Conservation (phyloP, 2,329 filamentous ascomycete genomes). For the Arthrobotrys musiformis region DNA sequence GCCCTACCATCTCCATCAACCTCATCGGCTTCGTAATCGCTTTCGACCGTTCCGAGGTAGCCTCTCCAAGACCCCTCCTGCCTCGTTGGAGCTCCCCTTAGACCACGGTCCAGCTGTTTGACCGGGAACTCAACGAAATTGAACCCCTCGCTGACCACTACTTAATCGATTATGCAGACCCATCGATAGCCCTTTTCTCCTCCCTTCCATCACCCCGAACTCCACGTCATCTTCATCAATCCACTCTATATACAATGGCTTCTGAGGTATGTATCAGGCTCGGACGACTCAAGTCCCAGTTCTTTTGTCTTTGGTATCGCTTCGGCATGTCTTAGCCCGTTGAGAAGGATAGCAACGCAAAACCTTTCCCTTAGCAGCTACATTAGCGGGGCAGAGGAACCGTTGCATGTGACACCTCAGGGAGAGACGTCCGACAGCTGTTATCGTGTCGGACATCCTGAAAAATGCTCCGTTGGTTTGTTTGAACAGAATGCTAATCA, state of each 20-base stretch:
- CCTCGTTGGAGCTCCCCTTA: conserved; percentile 19
- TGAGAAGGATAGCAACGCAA: conserved; percentile 39
- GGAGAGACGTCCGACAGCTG: conserved; percentile 5
- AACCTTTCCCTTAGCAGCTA: background rate
- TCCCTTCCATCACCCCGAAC: conserved; percentile 18
- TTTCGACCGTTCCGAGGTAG: conserved; percentile 27
- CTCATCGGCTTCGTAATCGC: conserved; percentile 2
- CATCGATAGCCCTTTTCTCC: conserved; percentile 53
- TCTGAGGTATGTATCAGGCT: conserved; percentile 43
- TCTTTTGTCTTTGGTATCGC: background rate
- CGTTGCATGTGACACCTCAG: conserved; percentile 53
- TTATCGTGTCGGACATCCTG: background rate
- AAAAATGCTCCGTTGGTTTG: background rate
- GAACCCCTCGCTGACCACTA: conserved; percentile 55
- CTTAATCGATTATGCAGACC: conserved; percentile 55
- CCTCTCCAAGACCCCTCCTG: conserved; percentile 15
- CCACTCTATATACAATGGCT: conserved; percentile 47
- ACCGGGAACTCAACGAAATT: conserved; percentile 42
- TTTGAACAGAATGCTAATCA: conserved; percentile 61
- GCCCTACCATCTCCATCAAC: conserved; percentile 7
- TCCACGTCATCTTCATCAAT: conserved; percentile 14
- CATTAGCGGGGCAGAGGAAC: conserved; percentile 39
- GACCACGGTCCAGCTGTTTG: conserved; percentile 41
- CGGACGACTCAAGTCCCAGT: background rate
- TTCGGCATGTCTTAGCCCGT: conserved; percentile 6